Evolutionary conservation across 805 yeast genomes (phyloP).

Genomic region (Sugiyamaella smithiae): DNA sequence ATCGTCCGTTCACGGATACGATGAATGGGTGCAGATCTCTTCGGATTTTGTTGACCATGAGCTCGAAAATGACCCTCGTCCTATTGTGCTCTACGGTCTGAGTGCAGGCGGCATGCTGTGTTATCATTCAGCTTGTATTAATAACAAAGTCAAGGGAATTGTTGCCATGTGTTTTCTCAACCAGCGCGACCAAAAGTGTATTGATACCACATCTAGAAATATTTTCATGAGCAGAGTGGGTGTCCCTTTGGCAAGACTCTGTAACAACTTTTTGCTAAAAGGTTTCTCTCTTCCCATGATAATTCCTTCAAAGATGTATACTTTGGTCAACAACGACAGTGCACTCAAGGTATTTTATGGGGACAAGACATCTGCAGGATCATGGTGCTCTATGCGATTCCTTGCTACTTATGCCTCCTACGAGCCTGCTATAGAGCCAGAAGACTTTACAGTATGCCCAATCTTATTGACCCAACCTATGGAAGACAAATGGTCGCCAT

Average conservation of each 20-base stretch:
- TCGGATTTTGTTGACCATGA: not conserved
- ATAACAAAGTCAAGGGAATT: slow-evolving; percentile 2
- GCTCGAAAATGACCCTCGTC: slow-evolving; percentile 4
- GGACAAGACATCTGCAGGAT: slow-evolving; percentile 5
- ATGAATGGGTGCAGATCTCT: slow-evolving; percentile 3
- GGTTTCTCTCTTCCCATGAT: slow-evolving; percentile 3
- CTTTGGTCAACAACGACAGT: slow-evolving; percentile 1
- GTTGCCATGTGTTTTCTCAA: slow-evolving; percentile 9
- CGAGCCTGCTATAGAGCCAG: slow-evolving; percentile 7
- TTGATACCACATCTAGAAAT: slow-evolving; percentile 8
- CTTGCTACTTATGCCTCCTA: slow-evolving; percentile 4
- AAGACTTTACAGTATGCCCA: slow-evolving; percentile 10
- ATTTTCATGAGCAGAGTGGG: slow-evolving; percentile 12
- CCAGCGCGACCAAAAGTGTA: slow-evolving; percentile 8
- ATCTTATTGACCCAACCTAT: slow-evolving; percentile 8
- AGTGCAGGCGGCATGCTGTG: slow-evolving; percentile 7
- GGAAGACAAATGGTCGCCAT: slow-evolving; percentile 9
- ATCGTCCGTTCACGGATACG: not conserved
- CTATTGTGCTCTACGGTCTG: slow-evolving; percentile 6
- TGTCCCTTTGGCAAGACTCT: not conserved
- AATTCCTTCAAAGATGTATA: slow-evolving; percentile 2
- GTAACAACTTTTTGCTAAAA: not conserved
- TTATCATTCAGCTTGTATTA: slow-evolving; percentile 1
- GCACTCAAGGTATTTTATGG: slow-evolving; percentile 1
- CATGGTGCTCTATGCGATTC: slow-evolving; percentile 7